Base-by-base conservation (phyloP, 345 rosid genomes). In the Populus euphratica region DNA sequence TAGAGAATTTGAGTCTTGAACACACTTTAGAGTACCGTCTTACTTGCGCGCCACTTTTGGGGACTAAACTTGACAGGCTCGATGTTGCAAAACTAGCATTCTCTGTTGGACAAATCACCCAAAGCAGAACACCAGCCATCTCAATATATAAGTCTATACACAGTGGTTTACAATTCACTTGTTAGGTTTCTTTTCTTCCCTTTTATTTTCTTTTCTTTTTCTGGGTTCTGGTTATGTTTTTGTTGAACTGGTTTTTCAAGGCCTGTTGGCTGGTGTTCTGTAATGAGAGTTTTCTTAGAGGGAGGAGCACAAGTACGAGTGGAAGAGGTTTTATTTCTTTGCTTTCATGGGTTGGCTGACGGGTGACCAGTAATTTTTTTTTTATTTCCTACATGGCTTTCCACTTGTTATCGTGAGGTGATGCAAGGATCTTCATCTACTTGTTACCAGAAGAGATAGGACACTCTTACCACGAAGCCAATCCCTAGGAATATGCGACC, bases 41-140 rank as follows among this genome's bases (percentile, higher is more conserved):
- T 25, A 0, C 9, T 59, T 27, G 69, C 4, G 47, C 64, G 59
- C 74, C 39, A 47, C 49, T 65, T 56, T 74, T 73, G 2, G 82
- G 80, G 29, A 76, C 72, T 59, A 82, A 70, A 49, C 79, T 74
- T 29, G 71, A 67, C 23, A 77, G 59, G 41, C 83, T 69, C 5
- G 82, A 9, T 59, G 67, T 43, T n/a, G 29, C 2, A 65, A 65
- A 35, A 59, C 27, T 69, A 81, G 76, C 87, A 79, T 83, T 86
- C 82, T 76, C 88, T 65, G 35, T 78, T 78, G 88, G 88, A 76
- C 83, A 39, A 56, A 83, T 77, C 43, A 87, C 88, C 88, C 88
- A 80, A 76, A 83, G 80, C 47, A 82, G 79, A 73, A 73, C 87
- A 69, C 84, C 81, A 14, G 86, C 79, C 85, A 86, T 84, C 33